phyloP scores from a whole-genome alignment of 805 yeast species.

The Helenozyma rhizophorensis region DNA sequence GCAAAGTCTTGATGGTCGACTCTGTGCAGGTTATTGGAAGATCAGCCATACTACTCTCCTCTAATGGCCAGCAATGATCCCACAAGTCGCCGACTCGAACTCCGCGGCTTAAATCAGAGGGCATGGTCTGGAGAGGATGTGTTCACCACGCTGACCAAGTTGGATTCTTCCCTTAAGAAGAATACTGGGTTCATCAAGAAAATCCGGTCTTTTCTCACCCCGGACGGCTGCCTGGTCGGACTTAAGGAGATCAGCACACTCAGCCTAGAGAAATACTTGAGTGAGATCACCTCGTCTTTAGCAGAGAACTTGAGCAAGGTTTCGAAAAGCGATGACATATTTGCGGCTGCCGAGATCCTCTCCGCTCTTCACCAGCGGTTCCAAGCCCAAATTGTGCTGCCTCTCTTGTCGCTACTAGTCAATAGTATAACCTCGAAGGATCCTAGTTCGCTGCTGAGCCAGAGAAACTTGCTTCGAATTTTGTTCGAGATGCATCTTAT shows the following conservation, averaged over 20 bases:
- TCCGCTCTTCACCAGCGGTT: slow-evolving; percentile 80
- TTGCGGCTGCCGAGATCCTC: slow-evolving; percentile 61
- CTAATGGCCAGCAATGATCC: slow-evolving; percentile 1
- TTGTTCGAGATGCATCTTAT: slow-evolving; percentile 11
- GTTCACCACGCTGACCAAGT: slow-evolving; percentile 22
- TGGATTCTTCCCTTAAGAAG: slow-evolving; percentile 77
- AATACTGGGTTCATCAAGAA: slow-evolving; percentile 77
- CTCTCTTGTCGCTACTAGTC: slow-evolving; percentile 9
- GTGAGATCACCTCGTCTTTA: slow-evolving; percentile 61
- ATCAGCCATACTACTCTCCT: too few species aligned
- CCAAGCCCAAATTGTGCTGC: slow-evolving; percentile 14
- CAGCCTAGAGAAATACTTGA: slow-evolving; percentile 68
- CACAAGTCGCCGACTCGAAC: slow-evolving; percentile 2
- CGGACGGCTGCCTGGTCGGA: slow-evolving; percentile 44
- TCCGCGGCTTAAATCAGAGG: slow-evolving; percentile 4
- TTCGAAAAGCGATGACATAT: slow-evolving; percentile 52
- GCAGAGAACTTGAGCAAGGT: slow-evolving; percentile 58
- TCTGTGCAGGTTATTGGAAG: too few species aligned
- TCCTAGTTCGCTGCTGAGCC: slow-evolving; percentile 4
- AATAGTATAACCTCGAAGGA: slow-evolving; percentile 6
- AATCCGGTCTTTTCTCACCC: slow-evolving; percentile 47
- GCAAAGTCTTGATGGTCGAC: too few species aligned
- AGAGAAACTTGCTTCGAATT: slow-evolving; percentile 8
- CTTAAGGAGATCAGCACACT: slow-evolving; percentile 59
- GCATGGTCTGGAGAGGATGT: slow-evolving; percentile 51